Base-by-base conservation (phyloP, 805 yeast genomes). In the Deakozyma indianensis region DNA sequence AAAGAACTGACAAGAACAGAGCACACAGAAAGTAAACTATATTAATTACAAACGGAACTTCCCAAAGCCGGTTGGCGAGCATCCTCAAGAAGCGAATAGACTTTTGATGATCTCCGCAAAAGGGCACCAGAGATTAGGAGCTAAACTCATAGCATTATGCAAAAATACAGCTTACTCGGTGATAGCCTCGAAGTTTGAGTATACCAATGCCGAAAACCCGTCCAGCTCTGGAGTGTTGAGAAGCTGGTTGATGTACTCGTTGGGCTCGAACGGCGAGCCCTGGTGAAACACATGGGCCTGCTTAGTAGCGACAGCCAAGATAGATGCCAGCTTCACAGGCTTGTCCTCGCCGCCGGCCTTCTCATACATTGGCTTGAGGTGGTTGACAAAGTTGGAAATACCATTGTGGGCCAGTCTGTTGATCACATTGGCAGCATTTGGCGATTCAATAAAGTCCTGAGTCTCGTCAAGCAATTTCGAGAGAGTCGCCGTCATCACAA, bases 161-260 rank as follows among this genome's bases (percentile, higher is more conserved):
- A n/a, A n/a, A n/a, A n/a, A n/a, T 25, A 9, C 14, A 25, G 14
- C 28, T 40, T 18, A 40, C 42, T 22, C 25, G n/a, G 4, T 20
- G 18, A 35, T 28, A 4, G 45, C 48, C 11, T 42, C 49, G 53
- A 83, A 84, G 56, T 86, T 86, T 18, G 95, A 81, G 61, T 88
- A 88, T 5, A 88, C 88, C 52, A 86, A 73, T 3, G 96, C 96
- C 63, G 95, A 80, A 53, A 88, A 71, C 49, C 86, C 95, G 52
- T 84, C 94, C 47, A 88, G 70, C 51, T 79, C 86, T 16, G 75
- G 78, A 25, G 70, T 61, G 48, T 64, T 64, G 51, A 73, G 70
- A 71, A 78, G 63, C 3, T 67, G 62, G 20, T 62, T 59, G 9
- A 75, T 53, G 51, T 70, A 72, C 48, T 67, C 74, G 49, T 70